Base-by-base conservation (phyloP, 176 grass and related monocot species). In the Oryza officinalis region DNA sequence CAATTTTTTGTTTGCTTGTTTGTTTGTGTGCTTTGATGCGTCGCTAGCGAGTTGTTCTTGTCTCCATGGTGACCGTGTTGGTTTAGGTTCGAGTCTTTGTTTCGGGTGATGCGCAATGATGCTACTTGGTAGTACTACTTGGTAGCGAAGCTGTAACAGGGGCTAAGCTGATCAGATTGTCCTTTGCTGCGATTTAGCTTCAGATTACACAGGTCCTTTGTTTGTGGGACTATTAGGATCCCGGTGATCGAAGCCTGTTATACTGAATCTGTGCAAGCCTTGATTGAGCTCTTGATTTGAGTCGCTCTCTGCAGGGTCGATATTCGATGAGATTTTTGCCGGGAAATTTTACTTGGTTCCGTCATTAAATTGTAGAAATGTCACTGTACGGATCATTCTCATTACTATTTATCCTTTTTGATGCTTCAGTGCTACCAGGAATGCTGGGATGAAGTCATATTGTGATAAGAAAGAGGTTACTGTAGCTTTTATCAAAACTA, bases 351-450 rank as follows among this genome's bases (percentile, higher is more conserved):
- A 9, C 12, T 25, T 0, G 15, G 33, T 74, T 35, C 7, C 10
- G 31, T n/a, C 74, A 25, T 57, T 67, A 47, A 20, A 14, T 52
- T 57, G 63, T 18, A 38, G 7, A 22, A 37, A 8, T 25, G 22
- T 75, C 35, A 14, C 40, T 78, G 23, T n/a, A 6, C 32, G 15
- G 30, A 28, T 63, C 8, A 11, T 63, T 63, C 27, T 30, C 6
- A 72, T 40, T 38, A 4, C 8, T 52, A 17, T 61, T 59, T 27
- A 17, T 80, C 65, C 49, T 8, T 80, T 87, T 68, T 64, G 22
- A 64, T 89, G 76, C 49, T 87, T 60, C 79, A 88, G 68, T 78
- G 68, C 67, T 79, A 47, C 63, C 49, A 65, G 13, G 23, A 83
- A 87, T 87, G 63, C 41, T 78, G 49, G 30, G 69, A 83, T 71